phyloP scores from a whole-genome alignment of 2,329 filamentous ascomycete genomes.

The Lasiodiplodia sp. region DNA sequence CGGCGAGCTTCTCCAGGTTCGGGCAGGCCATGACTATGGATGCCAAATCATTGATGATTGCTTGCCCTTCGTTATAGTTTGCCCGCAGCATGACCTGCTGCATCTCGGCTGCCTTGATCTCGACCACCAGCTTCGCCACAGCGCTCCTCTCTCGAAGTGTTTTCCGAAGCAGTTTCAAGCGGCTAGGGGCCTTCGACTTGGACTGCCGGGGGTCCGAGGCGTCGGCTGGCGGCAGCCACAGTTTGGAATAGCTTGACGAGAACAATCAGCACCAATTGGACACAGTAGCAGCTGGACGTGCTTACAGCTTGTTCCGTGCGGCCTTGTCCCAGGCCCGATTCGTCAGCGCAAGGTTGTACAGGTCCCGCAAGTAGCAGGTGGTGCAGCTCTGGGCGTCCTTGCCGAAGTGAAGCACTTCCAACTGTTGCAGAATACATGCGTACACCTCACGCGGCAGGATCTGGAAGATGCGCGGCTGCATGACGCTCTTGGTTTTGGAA shows the following conservation, averaged over 20 bases:
- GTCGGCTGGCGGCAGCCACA: slow-evolving; percentile 55
- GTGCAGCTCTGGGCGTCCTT: slow-evolving; percentile 51
- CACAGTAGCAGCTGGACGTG: background rate
- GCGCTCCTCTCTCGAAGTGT: slow-evolving; percentile 60
- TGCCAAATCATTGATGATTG: slow-evolving; percentile 60
- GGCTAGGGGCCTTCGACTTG: slow-evolving; percentile 55
- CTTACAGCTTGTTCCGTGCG: slow-evolving; percentile 60
- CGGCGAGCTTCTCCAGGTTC: slow-evolving; percentile 62
- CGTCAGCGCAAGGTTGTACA: slow-evolving; percentile 61
- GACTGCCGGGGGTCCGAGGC: slow-evolving; percentile 44
- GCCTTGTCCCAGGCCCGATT: slow-evolving; percentile 64
- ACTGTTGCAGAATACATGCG: slow-evolving; percentile 60
- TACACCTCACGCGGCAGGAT: slow-evolving; percentile 62
- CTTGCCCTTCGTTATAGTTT: slow-evolving; percentile 52
- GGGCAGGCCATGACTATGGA: slow-evolving; percentile 67
- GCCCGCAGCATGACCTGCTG: slow-evolving; percentile 48
- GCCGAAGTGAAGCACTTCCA: slow-evolving; percentile 54
- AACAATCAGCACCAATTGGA: background rate
- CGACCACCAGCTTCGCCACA: slow-evolving; percentile 60
- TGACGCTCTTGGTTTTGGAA: slow-evolving; percentile 13
- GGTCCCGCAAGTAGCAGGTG: slow-evolving; percentile 62
- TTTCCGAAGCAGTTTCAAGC: slow-evolving; percentile 62
- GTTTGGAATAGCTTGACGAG: slow-evolving; percentile 56
- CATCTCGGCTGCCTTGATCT: slow-evolving; percentile 61
- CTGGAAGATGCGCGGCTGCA: slow-evolving; percentile 49